Evolutionary conservation across 176 grass and related monocot genomes (phyloP).

Genomic region (Bothriochloa decipiens): DNA sequence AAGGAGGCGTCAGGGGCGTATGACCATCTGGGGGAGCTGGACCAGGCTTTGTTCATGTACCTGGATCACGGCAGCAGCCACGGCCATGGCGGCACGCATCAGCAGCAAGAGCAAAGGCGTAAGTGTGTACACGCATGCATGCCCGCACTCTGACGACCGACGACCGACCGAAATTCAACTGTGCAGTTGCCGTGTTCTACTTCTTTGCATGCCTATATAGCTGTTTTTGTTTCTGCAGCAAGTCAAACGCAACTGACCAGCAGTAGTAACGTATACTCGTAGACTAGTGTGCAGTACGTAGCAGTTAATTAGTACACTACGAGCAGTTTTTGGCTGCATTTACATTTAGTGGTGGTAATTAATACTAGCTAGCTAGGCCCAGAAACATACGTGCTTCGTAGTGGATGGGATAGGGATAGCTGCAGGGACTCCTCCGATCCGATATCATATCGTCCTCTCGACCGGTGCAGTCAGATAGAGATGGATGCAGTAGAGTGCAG

Average conservation of each 20-base stretch:
- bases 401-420: background rate
- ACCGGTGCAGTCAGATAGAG: background rate
- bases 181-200: background rate
- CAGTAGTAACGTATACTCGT: too few relatives aligned
- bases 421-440: constrained; percentile 37
- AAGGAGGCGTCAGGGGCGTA: constrained; percentile 69
- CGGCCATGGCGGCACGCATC: constrained; percentile 22
- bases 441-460: constrained; percentile 8
- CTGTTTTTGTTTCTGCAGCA: background rate
- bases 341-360: background rate
- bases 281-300: too few relatives aligned
- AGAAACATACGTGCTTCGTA: constrained; percentile 25
- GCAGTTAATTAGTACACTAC: too few relatives aligned
- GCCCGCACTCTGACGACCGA: background rate
- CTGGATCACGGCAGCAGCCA: constrained; percentile 63
- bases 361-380: constrained; percentile 30
- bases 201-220: background rate
- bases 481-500: constrained; percentile 31
- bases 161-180: background rate
- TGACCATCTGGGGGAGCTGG: constrained; percentile 78
- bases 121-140: background rate
- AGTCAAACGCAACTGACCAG: too few relatives aligned
- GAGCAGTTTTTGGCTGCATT: constrained; percentile 25
- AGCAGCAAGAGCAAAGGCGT: constrained; percentile 68
- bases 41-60: constrained; percentile 82